Evolutionary conservation across 2,329 filamentous ascomycete species (phyloP), one percentile per base, ranked within the genome.

Genomic region (Penicillium sp.): DNA sequence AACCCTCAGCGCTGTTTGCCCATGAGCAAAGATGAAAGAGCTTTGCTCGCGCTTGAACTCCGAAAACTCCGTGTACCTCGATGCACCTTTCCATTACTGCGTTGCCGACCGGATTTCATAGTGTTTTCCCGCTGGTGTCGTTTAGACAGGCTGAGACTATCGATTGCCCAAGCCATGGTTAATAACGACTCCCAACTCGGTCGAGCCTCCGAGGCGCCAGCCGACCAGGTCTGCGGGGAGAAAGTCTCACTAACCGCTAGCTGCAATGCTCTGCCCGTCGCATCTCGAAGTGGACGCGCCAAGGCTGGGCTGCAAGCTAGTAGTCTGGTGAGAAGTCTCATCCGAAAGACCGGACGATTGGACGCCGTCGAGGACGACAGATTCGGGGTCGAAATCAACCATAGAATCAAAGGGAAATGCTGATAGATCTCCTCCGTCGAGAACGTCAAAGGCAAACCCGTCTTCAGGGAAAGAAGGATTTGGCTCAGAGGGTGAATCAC

Each of bases 381-480:
- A 70, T 62, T 79, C 77, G 77, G 77, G 73, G 77, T 79, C 76
- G 75, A 79, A 78, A 79, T 80, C 74, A 80, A 80, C 77, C 76
- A 80, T 69, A 75, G 77, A 78, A 80, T 79, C 77, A 79, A 78
- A 78, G 73, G 76, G 68, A 78, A 79, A 77, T 75, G 74, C 70
- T 68, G 73, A 73, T 73, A 73, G 69, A 76, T 76, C 75, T 78
- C 75, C 74, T 69, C 71, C 71, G 71, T 75, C 69, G 75, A 77
- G 67, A 88, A 86, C 80, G 77, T 85, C 83, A 90, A 88, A 81
- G 83, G 86, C 80, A 84, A 90, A 81, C 82, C 83, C 83, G 81
- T 84, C 84, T 82, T 90, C 85, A 88, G 87, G 77, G 86, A 89
- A 78, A 81, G 84, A 84, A 85, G 83, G 77, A 90, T 90, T 84